Percentiles rank a stretch among this genome's conserved stretches.
phyloP scores from a whole-genome alignment of 2,329 filamentous ascomycete species.

The Elsinoe fawcettii region DNA sequence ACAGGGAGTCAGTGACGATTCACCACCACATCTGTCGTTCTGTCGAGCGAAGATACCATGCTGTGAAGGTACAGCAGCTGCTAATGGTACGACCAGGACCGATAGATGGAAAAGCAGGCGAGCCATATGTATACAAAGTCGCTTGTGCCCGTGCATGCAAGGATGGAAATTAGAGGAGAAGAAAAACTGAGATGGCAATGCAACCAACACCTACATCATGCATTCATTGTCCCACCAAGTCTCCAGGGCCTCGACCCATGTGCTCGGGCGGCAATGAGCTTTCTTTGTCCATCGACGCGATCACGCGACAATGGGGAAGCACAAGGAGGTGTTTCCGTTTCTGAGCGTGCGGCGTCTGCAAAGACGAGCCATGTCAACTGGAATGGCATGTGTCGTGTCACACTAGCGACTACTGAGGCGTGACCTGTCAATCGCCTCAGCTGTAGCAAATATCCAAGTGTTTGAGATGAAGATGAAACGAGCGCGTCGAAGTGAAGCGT shows the following conservation, averaged over 20 bases:
- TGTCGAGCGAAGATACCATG: constrained; percentile 17
- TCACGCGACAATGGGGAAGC: constrained; percentile 9
- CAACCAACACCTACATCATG: constrained; percentile 11
- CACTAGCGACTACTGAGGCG: background rate
- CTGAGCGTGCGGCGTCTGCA: background rate
- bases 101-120: background rate
- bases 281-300: constrained; percentile 10
- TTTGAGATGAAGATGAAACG: constrained; percentile 15
- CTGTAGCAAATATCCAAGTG: background rate
- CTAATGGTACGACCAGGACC: background rate
- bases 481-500: constrained; percentile 14
- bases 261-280: background rate
- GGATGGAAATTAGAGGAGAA: constrained; percentile 3
- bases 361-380: background rate
- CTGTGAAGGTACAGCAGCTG: constrained; percentile 9
- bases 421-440: background rate
- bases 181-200: background rate
- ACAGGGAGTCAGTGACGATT: constrained; percentile 45
- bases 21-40: constrained; percentile 42
- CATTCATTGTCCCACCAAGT: constrained; percentile 10
- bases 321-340: constrained; percentile 13
- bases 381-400: background rate
- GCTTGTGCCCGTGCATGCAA: constrained; percentile 9
- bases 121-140: constrained; percentile 2
- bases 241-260: background rate